phyloP scores from a whole-genome alignment of 768 basidiomycete genomes.

The Tulasnella calospora region DNA sequence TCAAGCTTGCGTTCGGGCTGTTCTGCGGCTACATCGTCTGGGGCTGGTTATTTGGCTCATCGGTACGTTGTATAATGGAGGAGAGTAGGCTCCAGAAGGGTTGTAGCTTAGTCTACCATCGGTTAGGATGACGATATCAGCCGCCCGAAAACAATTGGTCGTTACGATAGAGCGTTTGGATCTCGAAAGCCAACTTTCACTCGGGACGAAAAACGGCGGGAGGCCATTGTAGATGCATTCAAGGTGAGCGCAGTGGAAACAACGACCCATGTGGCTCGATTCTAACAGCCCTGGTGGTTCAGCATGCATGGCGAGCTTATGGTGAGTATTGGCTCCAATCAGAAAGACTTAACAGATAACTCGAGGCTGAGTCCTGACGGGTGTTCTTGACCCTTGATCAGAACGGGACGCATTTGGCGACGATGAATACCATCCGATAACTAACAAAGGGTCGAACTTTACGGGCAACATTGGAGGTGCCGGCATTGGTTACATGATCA shows the following conservation, averaged over 20 bases:
- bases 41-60: neutral
- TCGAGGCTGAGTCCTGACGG: slow-evolving; percentile 21
- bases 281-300: slow-evolving; percentile 20
- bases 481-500: slow-evolving; percentile 83
- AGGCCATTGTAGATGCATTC: slow-evolving; percentile 74
- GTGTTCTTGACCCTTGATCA: slow-evolving; percentile 35
- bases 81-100: neutral
- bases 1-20: neutral
- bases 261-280: slow-evolving; percentile 8
- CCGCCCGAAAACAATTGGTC: neutral
- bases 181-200: slow-evolving; percentile 1
- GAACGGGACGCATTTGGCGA: slow-evolving; percentile 86
- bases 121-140: neutral
- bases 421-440: slow-evolving; percentile 89
- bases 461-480: slow-evolving; percentile 49
- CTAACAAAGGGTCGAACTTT: slow-evolving; percentile 68
- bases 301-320: slow-evolving; percentile 86
- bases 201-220: slow-evolving; percentile 54
- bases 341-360: neutral
- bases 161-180: neutral
- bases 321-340: slow-evolving; percentile 43
- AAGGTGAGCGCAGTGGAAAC: slow-evolving; percentile 46
- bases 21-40: neutral
- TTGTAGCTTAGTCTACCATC: neutral
- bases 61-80: neutral